Evolutionary conservation across 306 rosid genomes (phyloP).

Genomic region (Dalbergia cultrata): DNA sequence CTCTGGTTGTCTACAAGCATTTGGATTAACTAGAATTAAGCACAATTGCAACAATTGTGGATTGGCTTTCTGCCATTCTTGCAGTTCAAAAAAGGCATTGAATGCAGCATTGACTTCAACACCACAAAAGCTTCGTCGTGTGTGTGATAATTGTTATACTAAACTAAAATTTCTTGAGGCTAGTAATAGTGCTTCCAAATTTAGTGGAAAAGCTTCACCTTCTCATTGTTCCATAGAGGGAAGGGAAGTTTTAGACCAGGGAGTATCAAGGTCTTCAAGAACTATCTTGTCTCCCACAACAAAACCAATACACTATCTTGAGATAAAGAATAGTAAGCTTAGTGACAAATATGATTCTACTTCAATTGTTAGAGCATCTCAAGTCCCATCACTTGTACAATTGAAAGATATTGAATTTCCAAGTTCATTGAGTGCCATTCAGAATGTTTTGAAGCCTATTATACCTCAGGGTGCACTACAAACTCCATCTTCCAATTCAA

Average conservation of each 20-base stretch:
- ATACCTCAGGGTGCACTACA: constrained; percentile 45
- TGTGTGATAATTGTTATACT: constrained; percentile 84
- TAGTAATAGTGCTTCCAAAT: constrained; percentile 48
- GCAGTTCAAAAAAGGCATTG: constrained; percentile 83
- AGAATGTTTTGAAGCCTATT: constrained; percentile 61
- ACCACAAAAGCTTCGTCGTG: constrained; percentile 87
- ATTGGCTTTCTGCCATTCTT: constrained; percentile 67
- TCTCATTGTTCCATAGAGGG: constrained; percentile 55
- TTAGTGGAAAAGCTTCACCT: constrained; percentile 50
- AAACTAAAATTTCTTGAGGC: constrained; percentile 72
- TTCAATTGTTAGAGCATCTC: constrained; percentile 67
- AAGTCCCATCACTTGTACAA: constrained; percentile 68
- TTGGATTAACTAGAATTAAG: constrained; percentile 76
- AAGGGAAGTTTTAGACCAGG: constrained; percentile 59
- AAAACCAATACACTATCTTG: constrained; percentile 75
- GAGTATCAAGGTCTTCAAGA: constrained; percentile 60
- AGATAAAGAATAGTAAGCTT: constrained; percentile 58
- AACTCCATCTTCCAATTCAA: constrained; percentile 49
- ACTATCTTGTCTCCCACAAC: constrained; percentile 66
- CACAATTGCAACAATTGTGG: constrained; percentile 48
- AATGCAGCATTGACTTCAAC: constrained; percentile 81
- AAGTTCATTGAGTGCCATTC: constrained; percentile 66
- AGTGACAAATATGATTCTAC: constrained; percentile 55
- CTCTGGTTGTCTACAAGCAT: constrained; percentile 80
- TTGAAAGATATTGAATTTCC: constrained; percentile 83